These are phyloP conservation scores for Aphanomyces invadans DNA, from an alignment of 352 stramenopile genomes.

Conservation along the genomic window DNA sequence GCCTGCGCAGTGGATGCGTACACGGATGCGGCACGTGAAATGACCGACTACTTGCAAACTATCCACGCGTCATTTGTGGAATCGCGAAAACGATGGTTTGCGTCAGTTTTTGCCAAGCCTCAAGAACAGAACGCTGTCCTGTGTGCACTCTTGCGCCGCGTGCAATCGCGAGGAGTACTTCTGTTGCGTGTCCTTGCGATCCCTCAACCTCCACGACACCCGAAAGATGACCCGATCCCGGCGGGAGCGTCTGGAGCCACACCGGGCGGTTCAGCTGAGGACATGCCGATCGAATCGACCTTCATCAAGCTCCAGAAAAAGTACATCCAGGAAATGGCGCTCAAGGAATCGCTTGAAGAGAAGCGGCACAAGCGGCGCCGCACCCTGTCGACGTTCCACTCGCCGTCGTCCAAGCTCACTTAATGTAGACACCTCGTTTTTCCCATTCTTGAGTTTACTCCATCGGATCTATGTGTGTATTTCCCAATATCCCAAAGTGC, in stretches of 20 bases:
- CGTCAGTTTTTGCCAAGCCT: neutral
- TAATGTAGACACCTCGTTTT: too few relatives aligned
- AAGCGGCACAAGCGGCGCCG: conserved; percentile 5
- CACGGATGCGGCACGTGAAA: neutral
- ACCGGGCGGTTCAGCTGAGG: neutral
- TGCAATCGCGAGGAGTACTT: neutral
- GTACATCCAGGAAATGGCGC: conserved; percentile 13
- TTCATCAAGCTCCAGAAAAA: conserved; percentile 21
- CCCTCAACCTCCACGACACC: neutral
- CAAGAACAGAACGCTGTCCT: neutral
- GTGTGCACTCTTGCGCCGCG: neutral
- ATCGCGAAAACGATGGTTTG: conserved; percentile 5
- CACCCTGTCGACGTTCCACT: conserved; percentile 4
- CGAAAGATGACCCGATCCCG: neutral
- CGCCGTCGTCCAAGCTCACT: neutral
- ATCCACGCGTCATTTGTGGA: conserved; percentile 6
- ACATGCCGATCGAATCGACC: conserved; percentile 12
- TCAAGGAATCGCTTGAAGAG: conserved; percentile 3
- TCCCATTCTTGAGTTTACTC: too few relatives aligned
- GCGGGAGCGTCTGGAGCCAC: neutral
- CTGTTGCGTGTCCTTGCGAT: conserved; percentile 6
- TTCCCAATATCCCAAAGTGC: conserved; percentile 61
- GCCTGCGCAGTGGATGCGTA: neutral
- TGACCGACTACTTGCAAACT: neutral
- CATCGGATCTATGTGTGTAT: too few relatives aligned